Base-by-base conservation (phyloP, 306 rosid species). In the Abrus precatorius region DNA sequence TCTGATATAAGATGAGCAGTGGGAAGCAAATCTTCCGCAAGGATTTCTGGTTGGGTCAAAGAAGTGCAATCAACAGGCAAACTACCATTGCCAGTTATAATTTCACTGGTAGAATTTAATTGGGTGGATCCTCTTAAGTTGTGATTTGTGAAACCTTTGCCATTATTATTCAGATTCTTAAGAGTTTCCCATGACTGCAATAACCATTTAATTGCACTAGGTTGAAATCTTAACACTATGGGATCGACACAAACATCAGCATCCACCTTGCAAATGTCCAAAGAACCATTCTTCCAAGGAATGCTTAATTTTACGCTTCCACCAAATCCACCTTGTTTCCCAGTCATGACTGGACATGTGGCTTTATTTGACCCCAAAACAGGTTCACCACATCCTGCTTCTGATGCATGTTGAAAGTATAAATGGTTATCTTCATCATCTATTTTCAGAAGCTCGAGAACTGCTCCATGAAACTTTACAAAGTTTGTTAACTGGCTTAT, bases 241-340 rank as follows among this genome's bases (percentile, higher is more conserved):
- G 95, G 97, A 60, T 90, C 97, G 85, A 95, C 79, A 76, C 40
- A 84, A 88, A 86, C 87, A 87, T 90, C 96, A 45, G 93, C 97
- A 80, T 95, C 99, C 78, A 95, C 93, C 87, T 81, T 90, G 60
- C 88, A 73, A 77, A 89, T 85, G 87, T 95, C 99, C 78, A 95
- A 86, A 75, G 97, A 95, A 59, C 98, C 98, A 87, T 92, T 92
- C 87, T 87, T 93, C 99, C 97, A 91, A 78, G 97, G 99, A 77
- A 95, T 90, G 80, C 86, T 89, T 85, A 93, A 83, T 84, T 90
- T 91, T 77, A 95, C 64, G 87, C 82, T 92, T 70, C 99, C 99
- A 68, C 93, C 90, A 91, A 95, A 89, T 86, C 98, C 98, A 36
- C 91, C 93, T 53, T 79, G 85, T 57, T 83, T 86, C 71, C 99